Base-by-base conservation (phyloP, 306 rosid species). In the Fragaria ananassa region DNA sequence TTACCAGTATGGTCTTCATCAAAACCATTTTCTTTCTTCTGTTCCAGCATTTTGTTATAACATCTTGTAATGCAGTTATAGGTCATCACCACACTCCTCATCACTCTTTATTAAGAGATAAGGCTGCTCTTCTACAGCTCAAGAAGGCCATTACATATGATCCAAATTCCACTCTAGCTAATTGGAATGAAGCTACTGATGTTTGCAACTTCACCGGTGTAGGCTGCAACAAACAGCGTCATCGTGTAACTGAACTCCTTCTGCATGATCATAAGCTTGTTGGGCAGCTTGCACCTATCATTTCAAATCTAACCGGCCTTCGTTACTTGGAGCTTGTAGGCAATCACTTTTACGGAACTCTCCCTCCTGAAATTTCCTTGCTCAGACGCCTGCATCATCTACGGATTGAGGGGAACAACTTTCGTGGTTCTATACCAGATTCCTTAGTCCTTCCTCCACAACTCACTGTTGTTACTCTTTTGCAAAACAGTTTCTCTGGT, bases 241-340 rank as follows among this genome's bases (percentile, higher is more conserved):
- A 74, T 78, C 91, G 90, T 4, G 93, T 91, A 1, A 64, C 74
- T 2, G 63, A 8, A 11, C 85, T 91, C 72, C 3, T 58, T 66
- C 80, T 87, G 17, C 11, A 54, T 15, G 75, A 81, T 42, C 74
- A 41, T 42, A 34, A 39, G 7, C 90, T 91, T 4, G 89, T 76
- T 12, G 96, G 96, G 35, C 49, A n/a, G 10, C 83, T 91, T 23
- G 82, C 93, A 25, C 89, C 93, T 6, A 1, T 65, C 85, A 76
- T 91, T 79, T 86, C 93, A 37, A 91, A 91, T 83, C 96, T 88
- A 50, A 91, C 96, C 0, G 88, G 87, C 74, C 86, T 91, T 10
- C 90, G 84, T n/a, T 2, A 5, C 57, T 72, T 91, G 19, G 61
- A 50, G 53, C 61, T 88, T 8, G 68, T 70, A 57, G 60, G 79